Evolutionary conservation across 2,329 filamentous ascomycete species (phyloP), one percentile per base, ranked within the genome.

Genomic region (Colletotrichum chlorophyti): DNA sequence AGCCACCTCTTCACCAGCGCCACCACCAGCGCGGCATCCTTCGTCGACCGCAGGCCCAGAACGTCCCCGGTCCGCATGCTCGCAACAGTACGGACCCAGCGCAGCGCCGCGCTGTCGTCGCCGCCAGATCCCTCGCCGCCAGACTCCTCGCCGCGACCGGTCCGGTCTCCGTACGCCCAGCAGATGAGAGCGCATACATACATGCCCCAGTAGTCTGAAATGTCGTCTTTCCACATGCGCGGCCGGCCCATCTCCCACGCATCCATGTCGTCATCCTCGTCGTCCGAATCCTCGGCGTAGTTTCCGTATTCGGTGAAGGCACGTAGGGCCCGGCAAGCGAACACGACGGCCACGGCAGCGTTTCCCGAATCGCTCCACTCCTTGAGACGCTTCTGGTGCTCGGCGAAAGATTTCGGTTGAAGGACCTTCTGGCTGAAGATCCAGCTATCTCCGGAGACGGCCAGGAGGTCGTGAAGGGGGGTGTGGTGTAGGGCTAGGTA

Each of bases 161-260:
- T 60, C 9, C 68, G 68, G 54, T 81, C 73, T 3, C 78, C 76
- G 62, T 80, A 83, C 1, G 83, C 82, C 84, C 84, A 87, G 71
- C 81, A 85, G 62, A 87, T 81, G 46, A 87, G 74, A 7, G 81
- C 74, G 61, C 82, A 85, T 7, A 82, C 79, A 64, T 86, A 86
- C 45, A 85, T 65, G 27, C 73, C 78, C 82, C 82, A 85, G 65
- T 81, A 83, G 61, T 82, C 76, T 2, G 77, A 79, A 37, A 84
- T 72, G 49, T 79, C 75, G 15, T 61, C 66, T 54, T 71, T 68
- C 65, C 65, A 68, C 31, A 42, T 59, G 47, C 34, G 37, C 50
- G 54, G 54, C 19, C 61, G 46, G 15, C 43, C 51, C 24, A 27
- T 49, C 14, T 47, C 60, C 47, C 58, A 58, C 5, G 37, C 17